Evolutionary conservation across 2,329 filamentous ascomycete genomes (phyloP), one percentile per base, ranked within the genome.

Genomic region (Nigrospora oryzae): DNA sequence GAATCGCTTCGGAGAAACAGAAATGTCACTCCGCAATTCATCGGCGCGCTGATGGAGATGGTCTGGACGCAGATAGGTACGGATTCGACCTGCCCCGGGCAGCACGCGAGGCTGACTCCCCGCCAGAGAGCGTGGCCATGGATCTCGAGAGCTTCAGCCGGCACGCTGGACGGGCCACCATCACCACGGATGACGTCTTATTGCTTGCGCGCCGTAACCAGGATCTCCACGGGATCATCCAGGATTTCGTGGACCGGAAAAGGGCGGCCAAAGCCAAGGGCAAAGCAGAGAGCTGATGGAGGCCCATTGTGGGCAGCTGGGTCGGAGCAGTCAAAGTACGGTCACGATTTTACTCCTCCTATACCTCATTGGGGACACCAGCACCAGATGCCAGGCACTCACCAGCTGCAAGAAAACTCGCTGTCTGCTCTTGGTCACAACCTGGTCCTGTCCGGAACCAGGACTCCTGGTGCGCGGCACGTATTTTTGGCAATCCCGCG

Each of bases 1-100:
- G 85, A 95, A 60, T 84, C 82, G 15, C 68, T 89, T 30, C 73
- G 76, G 46, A 71, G 83, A 28, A 81, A 86, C 59, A 77, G 88
- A 51, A 96, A 95, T 63, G 88, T 90, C 7, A 95, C 91, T 23
- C 88, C 88, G 2, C 89, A 95, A 58, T 95, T 94, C 63, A 94
- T 94, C 53, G 89, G 84, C 10, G 79, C 79, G 1, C 60, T 86
- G 60, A 87, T 83, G 2, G 85, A 89, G 61, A 74, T 88, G 64
- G 81, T 86, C 5, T 89, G 83, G 75, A 71, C 78, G 8, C 85
- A 88, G 52, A 81, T 89, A 48, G 86, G 89, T 91, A 73, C 39
- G 65, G 53, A 13, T n/a, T 43, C 30, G 28, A 40, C 31, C 19
- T 43, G 10, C 31, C 40, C 19, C 0, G 16, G 11, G 8, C 12